Evolutionary conservation across 768 basidiomycete genomes (phyloP), one percentile per base, ranked within the genome.

Genomic region (Lepiota brunneoincarnata): DNA sequence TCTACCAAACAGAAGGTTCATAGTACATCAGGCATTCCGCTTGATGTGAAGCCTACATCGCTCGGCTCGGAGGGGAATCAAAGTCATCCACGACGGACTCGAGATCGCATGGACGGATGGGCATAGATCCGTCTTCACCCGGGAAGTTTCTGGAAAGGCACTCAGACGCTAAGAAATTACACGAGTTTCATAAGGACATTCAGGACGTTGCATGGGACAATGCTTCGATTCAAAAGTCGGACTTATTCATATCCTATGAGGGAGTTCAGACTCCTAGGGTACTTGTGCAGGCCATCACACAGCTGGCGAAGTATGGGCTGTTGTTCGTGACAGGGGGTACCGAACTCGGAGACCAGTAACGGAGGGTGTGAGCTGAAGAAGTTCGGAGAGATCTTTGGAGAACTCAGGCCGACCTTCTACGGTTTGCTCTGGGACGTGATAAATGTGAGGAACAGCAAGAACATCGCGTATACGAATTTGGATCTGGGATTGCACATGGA

Each of bases 391-490:
- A 65, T 63, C 20, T 89, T 98, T 61, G 89, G 92, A 5, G 81
- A 91, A 58, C 75, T 98, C 23, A 75, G 93, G 23, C 73, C 79
- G 41, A 98, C 94, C 7, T 95, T 98, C 67, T 99, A 99, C 60
- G 96, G 96, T 0, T 74, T 78, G 41, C 64, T 87, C 1, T 98
- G 93, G 93, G 84, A 97, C 66, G 95, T 98, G 23, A 82, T 83
- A 71, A 91, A 86, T 56, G 62, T 84, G 37, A 72, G 68, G 38
- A 76, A 91, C 51, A 89, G 89, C 63, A 80, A 76, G 59, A 99
- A 99, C 67, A 93, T 99, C 52, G 96, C 96, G 3, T 98, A 97
- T 67, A 99, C 96, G 11, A 86, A 93, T 66, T 76, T 97, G 21
- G 79, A 91, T 60, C 76, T 99, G 7, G 95, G 88, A 0, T 65